phyloP scores from a whole-genome alignment of 176 grass and related monocot genomes.

The Carex scoparia region DNA sequence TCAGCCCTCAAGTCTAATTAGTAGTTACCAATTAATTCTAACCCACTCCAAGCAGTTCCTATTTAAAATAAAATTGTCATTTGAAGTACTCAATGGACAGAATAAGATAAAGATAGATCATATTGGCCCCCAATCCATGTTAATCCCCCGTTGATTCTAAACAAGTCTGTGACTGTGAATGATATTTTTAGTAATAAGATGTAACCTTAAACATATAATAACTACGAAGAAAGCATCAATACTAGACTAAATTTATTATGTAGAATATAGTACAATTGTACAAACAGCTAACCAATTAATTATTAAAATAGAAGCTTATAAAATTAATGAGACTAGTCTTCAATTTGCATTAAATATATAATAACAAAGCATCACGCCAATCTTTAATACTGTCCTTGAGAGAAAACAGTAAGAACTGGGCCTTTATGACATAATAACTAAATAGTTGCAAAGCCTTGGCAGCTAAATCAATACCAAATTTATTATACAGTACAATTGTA shows the following conservation, averaged over 20 bases:
- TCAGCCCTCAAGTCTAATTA: background rate
- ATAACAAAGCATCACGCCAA: background rate
- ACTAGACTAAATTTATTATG: background rate
- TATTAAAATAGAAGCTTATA: background rate
- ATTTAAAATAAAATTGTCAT: background rate
- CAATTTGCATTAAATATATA: constrained; percentile 4
- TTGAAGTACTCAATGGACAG: background rate
- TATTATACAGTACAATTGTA: constrained; percentile 3
- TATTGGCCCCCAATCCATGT: background rate
- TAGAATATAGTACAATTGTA: background rate
- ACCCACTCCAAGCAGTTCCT: background rate
- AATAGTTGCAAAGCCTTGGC: background rate
- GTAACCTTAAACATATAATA: background rate
- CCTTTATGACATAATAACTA: background rate
- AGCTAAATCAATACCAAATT: constrained; percentile 1
- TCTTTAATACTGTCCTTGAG: background rate
- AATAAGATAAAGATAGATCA: background rate
- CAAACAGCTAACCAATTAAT: background rate
- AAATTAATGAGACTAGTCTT: background rate
- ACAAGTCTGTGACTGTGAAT: background rate
- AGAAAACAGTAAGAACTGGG: background rate
- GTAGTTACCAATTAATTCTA: background rate
- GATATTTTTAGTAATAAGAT: background rate
- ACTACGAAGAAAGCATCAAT: background rate
- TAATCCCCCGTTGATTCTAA: background rate